phyloP scores from a whole-genome alignment of 2,329 filamentous ascomycete genomes.

The Ophiostoma pallidulum region DNA sequence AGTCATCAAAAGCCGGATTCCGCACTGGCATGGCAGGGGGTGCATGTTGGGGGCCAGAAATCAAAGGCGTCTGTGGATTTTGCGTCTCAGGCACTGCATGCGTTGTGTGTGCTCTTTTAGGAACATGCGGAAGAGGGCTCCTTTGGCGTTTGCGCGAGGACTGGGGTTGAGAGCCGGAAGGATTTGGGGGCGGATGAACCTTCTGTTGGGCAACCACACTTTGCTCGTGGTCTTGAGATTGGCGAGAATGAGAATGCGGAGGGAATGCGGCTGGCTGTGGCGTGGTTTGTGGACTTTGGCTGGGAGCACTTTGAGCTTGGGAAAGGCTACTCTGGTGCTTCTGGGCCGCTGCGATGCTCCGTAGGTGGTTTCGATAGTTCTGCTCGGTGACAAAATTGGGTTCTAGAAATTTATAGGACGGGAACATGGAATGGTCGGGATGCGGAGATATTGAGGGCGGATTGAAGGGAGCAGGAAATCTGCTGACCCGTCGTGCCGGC shows the following conservation, averaged over 20 bases:
- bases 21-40: no score
- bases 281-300: neutral
- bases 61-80: neutral
- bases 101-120: neutral
- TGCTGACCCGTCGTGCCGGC: neutral
- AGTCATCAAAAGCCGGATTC: neutral
- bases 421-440: conserved; percentile 10
- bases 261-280: neutral
- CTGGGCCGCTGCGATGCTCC: neutral
- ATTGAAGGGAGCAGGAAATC: conserved; percentile 1
- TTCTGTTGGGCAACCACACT: neutral
- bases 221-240: neutral
- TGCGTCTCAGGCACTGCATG: neutral
- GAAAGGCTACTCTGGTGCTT: neutral
- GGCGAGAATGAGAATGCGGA: no score
- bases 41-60: neutral
- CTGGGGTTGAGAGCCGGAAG: no score
- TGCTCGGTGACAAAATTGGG: conserved; percentile 1
- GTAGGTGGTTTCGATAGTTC: neutral
- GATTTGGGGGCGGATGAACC: neutral
- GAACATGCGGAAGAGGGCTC: neutral
- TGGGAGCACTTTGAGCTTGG: neutral
- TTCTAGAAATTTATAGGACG: conserved; percentile 6
- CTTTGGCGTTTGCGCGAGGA: neutral
- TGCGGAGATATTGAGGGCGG: conserved; percentile 5